A percentile compares a stretch with the other conserved stretches of the same genome.
Evolutionary conservation across 768 basidiomycete species (phyloP).

Genomic region (Dendrothele bispora): DNA sequence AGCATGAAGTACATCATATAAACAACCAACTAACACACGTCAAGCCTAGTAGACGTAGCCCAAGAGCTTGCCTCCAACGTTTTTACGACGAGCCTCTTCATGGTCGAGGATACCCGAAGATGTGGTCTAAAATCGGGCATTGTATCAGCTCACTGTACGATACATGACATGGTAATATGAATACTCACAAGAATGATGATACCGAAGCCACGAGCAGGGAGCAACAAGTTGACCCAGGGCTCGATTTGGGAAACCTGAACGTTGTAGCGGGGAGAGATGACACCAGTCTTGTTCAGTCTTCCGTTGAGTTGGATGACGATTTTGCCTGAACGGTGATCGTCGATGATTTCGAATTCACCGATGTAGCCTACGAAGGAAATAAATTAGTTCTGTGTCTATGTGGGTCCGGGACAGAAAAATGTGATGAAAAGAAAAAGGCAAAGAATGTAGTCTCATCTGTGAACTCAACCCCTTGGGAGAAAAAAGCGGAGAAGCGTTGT

Average conservation of each 20-base stretch:
- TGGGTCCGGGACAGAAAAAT: too few species aligned
- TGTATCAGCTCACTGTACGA: too few species aligned
- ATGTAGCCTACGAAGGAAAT: constrained; percentile 73
- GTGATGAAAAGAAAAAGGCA: too few species aligned
- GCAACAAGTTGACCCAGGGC: constrained; percentile 93
- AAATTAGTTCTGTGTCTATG: constrained; percentile 15
- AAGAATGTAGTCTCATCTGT: constrained; percentile 52
- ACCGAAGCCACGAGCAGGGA: constrained; percentile 96
- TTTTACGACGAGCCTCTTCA: constrained; percentile 98
- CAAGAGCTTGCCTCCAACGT: constrained; percentile 93
- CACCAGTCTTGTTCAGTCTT: constrained; percentile 98
- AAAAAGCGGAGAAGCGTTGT: constrained; percentile 46
- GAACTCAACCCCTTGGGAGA: constrained; percentile 46
- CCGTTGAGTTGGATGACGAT: constrained; percentile 98
- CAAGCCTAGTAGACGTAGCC: constrained; percentile 82
- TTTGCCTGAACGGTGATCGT: constrained; percentile 98
- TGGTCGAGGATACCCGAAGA: constrained; percentile 98
- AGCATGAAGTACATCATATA: too few species aligned
- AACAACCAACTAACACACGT: too few species aligned
- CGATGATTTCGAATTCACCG: constrained; percentile 97
- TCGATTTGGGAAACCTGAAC: constrained; percentile 91
- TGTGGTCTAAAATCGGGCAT: constrained; percentile 64
- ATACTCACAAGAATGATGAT: constrained; percentile 86
- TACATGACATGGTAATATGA: too few species aligned
- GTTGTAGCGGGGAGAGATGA: constrained; percentile 99